A percentile compares a stretch with the other conserved stretches of the same genome.
Evolutionary conservation across 2,329 filamentous ascomycete genomes (phyloP).

Genomic region (Aureobasidium sp.): DNA sequence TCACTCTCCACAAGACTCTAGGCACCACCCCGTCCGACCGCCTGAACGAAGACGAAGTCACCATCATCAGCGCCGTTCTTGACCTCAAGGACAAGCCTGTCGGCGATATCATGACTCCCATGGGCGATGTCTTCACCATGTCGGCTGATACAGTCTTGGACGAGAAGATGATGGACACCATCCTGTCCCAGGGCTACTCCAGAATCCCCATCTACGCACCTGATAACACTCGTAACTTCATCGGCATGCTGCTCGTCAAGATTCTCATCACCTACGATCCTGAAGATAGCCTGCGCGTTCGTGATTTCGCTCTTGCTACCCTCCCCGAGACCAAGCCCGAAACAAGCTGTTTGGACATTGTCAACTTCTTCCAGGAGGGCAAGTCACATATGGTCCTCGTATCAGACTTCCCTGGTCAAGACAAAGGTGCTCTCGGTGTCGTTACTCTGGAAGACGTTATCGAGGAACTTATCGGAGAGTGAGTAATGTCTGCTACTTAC

Average conservation of each 20-base stretch:
- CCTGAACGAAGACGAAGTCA: conserved; percentile 94
- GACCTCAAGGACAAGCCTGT: conserved; percentile 96
- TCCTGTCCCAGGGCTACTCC: conserved; percentile 89
- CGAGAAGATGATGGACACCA: conserved; percentile 88
- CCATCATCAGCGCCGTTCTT: conserved; percentile 93
- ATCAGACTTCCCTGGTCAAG: conserved; percentile 81
- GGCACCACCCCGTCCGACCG: conserved; percentile 76
- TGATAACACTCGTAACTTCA: conserved; percentile 76
- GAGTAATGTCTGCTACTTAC: conserved; percentile 34
- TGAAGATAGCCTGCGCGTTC: conserved; percentile 77
- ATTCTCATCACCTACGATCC: conserved; percentile 98
- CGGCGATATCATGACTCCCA: conserved; percentile 94
- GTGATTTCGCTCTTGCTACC: conserved; percentile 86
- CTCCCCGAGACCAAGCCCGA: conserved; percentile 90
- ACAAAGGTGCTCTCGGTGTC: conserved; percentile 82
- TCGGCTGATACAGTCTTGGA: conserved; percentile 90
- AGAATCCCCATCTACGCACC: conserved; percentile 89
- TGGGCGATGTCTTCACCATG: conserved; percentile 95
- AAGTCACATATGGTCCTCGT: conserved; percentile 99
- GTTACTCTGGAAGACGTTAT: conserved; percentile 97
- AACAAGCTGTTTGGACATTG: conserved; percentile 94
- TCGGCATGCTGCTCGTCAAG: conserved; percentile 97
- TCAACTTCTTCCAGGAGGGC: conserved; percentile 99
- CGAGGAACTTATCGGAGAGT: conserved; percentile 97
- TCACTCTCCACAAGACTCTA: conserved; percentile 86